Evolutionary conservation across 768 basidiomycete species (phyloP).

Genomic region (Russula emetica): DNA sequence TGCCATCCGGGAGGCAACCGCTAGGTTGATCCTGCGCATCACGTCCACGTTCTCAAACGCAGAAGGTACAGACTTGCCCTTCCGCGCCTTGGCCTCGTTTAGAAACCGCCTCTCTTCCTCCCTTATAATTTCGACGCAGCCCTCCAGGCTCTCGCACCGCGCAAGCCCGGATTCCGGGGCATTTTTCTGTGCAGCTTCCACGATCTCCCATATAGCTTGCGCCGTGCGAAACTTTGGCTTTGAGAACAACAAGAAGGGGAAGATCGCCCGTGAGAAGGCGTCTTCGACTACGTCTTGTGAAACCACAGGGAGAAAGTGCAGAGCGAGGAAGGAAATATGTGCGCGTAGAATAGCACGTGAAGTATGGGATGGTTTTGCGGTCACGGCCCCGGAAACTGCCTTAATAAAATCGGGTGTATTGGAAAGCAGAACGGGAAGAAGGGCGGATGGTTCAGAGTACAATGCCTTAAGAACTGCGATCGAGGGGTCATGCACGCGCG

Average conservation of each 20-base stretch:
- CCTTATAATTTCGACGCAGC: slow-evolving; percentile 48
- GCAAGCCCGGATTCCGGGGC: slow-evolving; percentile 25
- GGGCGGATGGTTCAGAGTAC: slow-evolving; percentile 48
- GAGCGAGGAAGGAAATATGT: slow-evolving; percentile 55
- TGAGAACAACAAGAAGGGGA: slow-evolving; percentile 71
- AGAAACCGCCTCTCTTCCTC: slow-evolving; percentile 34
- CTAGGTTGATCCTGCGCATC: slow-evolving; percentile 51
- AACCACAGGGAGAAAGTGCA: slow-evolving; percentile 39
- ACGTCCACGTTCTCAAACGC: slow-evolving; percentile 37
- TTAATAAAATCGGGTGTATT: slow-evolving; percentile 45
- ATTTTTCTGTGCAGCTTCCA: slow-evolving; percentile 40
- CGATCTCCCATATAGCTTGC: slow-evolving; percentile 65
- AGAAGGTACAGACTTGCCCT: slow-evolving; percentile 15
- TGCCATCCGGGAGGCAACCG: slow-evolving; percentile 58
- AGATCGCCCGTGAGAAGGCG: slow-evolving; percentile 52
- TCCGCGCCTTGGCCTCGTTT: slow-evolving; percentile 34
- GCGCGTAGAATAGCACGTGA: slow-evolving; percentile 52
- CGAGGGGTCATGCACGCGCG: slow-evolving; percentile 65
- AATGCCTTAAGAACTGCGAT: slow-evolving; percentile 59
- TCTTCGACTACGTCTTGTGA: slow-evolving; percentile 28
- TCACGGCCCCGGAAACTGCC: slow-evolving; percentile 40
- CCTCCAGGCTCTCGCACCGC: slow-evolving; percentile 47
- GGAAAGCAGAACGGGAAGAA: slow-evolving; percentile 45
- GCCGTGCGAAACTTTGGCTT: slow-evolving; percentile 66
- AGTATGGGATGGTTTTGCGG: slow-evolving; percentile 27